phyloP scores from a whole-genome alignment of 345 rosid genomes.

The Geranium brycei region DNA sequence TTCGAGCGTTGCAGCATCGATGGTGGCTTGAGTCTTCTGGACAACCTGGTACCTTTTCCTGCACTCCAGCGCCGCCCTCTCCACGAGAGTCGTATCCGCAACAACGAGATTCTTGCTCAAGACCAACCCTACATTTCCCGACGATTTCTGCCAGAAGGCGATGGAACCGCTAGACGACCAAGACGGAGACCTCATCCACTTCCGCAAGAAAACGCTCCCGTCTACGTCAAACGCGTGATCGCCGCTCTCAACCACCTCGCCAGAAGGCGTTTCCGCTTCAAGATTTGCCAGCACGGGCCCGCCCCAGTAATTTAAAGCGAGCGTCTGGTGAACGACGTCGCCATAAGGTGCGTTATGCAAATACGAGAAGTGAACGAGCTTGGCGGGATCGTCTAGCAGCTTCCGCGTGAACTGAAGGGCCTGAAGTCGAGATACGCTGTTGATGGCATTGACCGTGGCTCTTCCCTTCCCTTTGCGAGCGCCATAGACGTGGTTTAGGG shows the following conservation, averaged over 20 bases:
- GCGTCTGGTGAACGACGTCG: conserved; percentile 59
- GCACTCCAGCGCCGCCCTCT: conserved; percentile 65
- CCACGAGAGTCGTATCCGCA: conserved; percentile 56
- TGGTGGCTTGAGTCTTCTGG: conserved; percentile 88
- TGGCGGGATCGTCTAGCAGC: conserved; percentile 76
- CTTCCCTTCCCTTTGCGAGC: conserved; percentile 74
- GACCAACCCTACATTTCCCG: conserved; percentile 44
- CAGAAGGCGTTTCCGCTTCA: conserved; percentile 22
- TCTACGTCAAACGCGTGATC: conserved; percentile 61
- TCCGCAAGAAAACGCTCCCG: conserved; percentile 78
- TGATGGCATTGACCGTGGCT: conserved; percentile 49
- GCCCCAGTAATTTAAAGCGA: conserved; percentile 83
- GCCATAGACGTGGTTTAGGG: conserved; percentile 54
- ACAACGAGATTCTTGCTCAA: conserved; percentile 76
- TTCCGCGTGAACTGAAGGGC: conserved; percentile 71
- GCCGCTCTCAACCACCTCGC: conserved; percentile 31
- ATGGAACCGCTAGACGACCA: conserved; percentile 67
- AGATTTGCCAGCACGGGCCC: conserved; percentile 58
- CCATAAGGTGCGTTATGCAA: conserved; percentile 71
- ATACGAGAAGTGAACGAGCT: conserved; percentile 75
- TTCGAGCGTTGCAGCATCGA: conserved; percentile 79
- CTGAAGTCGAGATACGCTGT: conserved; percentile 79
- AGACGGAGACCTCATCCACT: conserved; percentile 85
- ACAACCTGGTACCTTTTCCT: conserved; percentile 50
- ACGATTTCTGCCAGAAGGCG: conserved; percentile 62